Conservation (phyloP, 768 basidiomycete species). For the Tulasnella sp. region DNA sequence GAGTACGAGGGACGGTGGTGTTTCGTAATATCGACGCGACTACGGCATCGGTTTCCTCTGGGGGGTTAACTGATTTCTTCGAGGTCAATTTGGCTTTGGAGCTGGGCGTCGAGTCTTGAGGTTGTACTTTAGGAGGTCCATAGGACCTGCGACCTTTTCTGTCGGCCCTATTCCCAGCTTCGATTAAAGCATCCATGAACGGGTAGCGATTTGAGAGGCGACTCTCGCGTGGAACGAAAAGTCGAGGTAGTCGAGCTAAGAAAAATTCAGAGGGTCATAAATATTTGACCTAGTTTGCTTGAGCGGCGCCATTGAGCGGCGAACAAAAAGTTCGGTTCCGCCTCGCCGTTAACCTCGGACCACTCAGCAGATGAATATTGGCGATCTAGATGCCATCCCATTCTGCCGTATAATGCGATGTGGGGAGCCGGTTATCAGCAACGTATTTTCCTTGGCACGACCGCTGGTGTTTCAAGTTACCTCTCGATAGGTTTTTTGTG, state of each 20-base stretch:
- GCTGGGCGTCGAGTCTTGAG: neutral
- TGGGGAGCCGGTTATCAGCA: no score
- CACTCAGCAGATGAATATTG: no score
- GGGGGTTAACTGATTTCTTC: neutral
- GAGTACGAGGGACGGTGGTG: neutral
- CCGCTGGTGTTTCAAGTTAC: no score
- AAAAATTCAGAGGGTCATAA: neutral
- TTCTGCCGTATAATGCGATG: no score
- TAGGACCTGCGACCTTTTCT: neutral
- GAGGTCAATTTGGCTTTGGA: neutral
- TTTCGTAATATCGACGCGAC: neutral
- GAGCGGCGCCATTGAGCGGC: neutral
- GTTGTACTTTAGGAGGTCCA: neutral
- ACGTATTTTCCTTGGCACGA: no score
- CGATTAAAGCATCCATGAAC: neutral
- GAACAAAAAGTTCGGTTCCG: neutral
- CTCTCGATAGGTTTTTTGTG: no score
- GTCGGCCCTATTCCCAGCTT: neutral
- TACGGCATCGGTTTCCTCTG: neutral
- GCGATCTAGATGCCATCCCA: no score
- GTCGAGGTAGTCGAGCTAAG: neutral
- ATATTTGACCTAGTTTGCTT: neutral
- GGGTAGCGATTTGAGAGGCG: neutral
- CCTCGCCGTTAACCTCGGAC: no score
- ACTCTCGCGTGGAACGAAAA: neutral